A percentile compares a stretch with the other conserved stretches of the same genome.
Conservation (phyloP, 352 stramenopile species). For the Phytophthora agathidicida region DNA sequence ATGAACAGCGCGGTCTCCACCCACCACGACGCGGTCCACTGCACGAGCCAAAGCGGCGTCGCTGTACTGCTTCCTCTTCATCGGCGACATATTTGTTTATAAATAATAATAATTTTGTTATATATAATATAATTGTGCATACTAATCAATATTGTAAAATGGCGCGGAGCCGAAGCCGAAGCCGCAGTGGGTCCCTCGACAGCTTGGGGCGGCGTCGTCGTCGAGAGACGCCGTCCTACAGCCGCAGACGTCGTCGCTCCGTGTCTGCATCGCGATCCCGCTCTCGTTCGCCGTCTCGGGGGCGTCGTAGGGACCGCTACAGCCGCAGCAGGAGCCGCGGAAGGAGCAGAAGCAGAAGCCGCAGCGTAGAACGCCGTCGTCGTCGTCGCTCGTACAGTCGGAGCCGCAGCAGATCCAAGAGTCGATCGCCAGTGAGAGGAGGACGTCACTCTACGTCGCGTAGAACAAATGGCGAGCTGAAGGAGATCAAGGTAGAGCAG, state of each 20-base stretch:
- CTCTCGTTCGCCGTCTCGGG: conserved; percentile 39
- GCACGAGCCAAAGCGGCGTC: conserved; percentile 8
- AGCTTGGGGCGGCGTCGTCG: conserved; percentile 54
- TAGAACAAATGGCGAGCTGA: background rate
- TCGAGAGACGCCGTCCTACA: conserved; percentile 22
- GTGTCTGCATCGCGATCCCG: conserved; percentile 38
- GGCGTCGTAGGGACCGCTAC: conserved; percentile 30
- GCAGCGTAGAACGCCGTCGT: conserved; percentile 7
- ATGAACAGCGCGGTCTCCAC: conserved; percentile 9
- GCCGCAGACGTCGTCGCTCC: conserved; percentile 29
- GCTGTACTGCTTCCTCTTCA: conserved; percentile 11
- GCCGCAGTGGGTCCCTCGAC: conserved; percentile 69
- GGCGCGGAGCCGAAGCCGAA: conserved; percentile 36
- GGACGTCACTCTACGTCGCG: conserved; percentile 11
- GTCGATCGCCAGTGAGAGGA: conserved; percentile 8
- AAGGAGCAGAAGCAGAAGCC: conserved; percentile 1
- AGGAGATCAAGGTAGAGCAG: conserved; percentile 13
- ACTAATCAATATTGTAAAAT: no score
- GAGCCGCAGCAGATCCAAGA: conserved; percentile 30
- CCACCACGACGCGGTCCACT: conserved; percentile 22
- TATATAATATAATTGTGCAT: no score
- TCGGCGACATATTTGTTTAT: background rate
- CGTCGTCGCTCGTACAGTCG: conserved; percentile 31
- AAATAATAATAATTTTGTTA: no score
- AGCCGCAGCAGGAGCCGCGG: conserved; percentile 35